These are phyloP conservation scores for Ramularia endophylla DNA, from an alignment of 2,329 filamentous ascomycete species.

Conservation along the genomic window DNA sequence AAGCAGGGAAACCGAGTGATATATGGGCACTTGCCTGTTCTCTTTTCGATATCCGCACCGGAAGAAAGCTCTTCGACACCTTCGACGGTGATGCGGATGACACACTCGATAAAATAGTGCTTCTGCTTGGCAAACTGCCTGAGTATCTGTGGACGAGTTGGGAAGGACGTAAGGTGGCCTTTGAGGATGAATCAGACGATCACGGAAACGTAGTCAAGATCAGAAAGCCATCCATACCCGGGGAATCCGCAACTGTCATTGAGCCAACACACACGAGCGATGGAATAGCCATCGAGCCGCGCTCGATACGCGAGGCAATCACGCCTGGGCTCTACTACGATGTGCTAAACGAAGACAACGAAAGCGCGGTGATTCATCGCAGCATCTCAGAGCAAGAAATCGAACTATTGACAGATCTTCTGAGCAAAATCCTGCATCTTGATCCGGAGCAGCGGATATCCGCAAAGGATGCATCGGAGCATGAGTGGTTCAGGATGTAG, in stretches of 20 bases:
- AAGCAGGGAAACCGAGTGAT: conserved; percentile 3
- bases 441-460: background rate
- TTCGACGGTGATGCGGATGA: conserved; percentile 9
- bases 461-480: background rate
- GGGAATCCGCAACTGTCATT: background rate
- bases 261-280: background rate
- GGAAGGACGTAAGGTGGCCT: conserved; percentile 5
- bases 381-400: background rate
- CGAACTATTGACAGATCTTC: background rate
- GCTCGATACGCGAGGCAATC: background rate
- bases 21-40: conserved; percentile 11
- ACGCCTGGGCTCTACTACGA: background rate
- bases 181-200: too few relatives aligned
- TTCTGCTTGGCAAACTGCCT: conserved; percentile 10
- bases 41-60: conserved; percentile 9
- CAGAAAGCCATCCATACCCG: background rate
- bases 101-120: conserved; percentile 9
- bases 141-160: conserved; percentile 9
- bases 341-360: background rate
- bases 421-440: background rate
- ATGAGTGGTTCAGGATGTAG: background rate
- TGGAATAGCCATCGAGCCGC: background rate
- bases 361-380: background rate
- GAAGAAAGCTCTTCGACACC: conserved; percentile 8
- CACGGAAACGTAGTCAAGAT: background rate